phyloP scores from a whole-genome alignment of 2,329 filamentous ascomycete species.

The Paecilomyces sp. region DNA sequence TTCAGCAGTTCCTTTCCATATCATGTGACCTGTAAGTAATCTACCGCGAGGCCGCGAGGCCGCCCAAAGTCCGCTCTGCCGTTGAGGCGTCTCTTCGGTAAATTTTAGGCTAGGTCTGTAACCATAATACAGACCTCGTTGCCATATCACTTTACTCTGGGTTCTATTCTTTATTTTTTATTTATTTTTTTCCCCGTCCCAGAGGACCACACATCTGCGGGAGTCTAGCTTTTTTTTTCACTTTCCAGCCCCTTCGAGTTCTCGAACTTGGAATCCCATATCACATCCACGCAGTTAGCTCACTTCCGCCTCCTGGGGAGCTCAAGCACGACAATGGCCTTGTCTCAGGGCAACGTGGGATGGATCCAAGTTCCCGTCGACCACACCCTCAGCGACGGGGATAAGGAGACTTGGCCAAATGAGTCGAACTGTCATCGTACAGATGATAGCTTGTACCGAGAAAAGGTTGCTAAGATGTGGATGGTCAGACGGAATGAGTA shows the following conservation, averaged over 20 bases:
- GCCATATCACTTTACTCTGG: background rate
- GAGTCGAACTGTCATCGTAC: constrained; percentile 24
- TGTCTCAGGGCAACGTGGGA: constrained; percentile 12
- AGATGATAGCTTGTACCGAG: constrained; percentile 39
- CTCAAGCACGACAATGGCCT: constrained; percentile 2
- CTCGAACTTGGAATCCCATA: background rate
- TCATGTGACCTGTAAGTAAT: background rate
- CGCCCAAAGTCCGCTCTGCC: background rate
- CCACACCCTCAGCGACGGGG: constrained; percentile 31
- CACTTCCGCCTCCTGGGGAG: background rate
- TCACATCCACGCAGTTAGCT: background rate
- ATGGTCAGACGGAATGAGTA: constrained; percentile 35
- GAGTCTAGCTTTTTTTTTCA: background rate
- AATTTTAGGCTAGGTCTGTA: background rate
- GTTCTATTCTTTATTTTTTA: no score
- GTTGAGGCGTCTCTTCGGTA: background rate
- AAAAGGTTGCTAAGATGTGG: constrained; percentile 43
- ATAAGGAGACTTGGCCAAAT: constrained; percentile 27
- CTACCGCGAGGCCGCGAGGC: background rate
- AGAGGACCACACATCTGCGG: background rate
- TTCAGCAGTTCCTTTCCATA: background rate
- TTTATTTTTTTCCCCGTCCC: no score
- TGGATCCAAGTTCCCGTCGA: constrained; percentile 26
- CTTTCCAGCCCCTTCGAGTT: background rate
- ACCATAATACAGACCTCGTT: background rate